Percentiles rank a stretch among this genome's conserved stretches.
phyloP scores from a whole-genome alignment of 257 asterid genomes.

The Buddleja alternifolia region DNA sequence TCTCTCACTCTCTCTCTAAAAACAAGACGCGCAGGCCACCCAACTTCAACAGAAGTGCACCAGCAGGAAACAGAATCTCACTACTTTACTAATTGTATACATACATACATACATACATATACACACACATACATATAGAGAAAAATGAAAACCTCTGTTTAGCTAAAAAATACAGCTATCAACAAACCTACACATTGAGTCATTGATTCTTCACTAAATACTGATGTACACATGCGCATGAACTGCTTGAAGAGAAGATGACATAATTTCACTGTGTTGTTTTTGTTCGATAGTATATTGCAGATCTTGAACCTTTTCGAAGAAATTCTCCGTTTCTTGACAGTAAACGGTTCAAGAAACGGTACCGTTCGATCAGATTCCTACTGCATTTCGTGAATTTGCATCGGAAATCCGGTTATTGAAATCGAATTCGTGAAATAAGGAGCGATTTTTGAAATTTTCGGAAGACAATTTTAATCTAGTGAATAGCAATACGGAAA shows the following conservation, averaged over 20 bases:
- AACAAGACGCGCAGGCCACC: constrained; percentile 49
- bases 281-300: constrained; percentile 11
- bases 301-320: constrained; percentile 42
- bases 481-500: constrained; percentile 27
- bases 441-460: constrained; percentile 18
- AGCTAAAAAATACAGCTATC: not conserved
- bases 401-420: constrained; percentile 18
- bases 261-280: not conserved
- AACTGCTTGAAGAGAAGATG: constrained; percentile 8
- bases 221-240: constrained; percentile 24
- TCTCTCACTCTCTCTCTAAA: not conserved
- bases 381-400: constrained; percentile 32
- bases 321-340: constrained; percentile 32
- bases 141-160: not conserved
- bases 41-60: constrained; percentile 33
- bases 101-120: not conserved
- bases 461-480: not conserved
- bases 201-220: constrained; percentile 12
- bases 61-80: constrained; percentile 29
- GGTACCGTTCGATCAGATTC: constrained; percentile 28
- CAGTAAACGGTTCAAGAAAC: constrained; percentile 11
- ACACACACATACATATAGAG: constrained; percentile 20
- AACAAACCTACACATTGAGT: not conserved
- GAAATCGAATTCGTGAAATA: constrained; percentile 12
- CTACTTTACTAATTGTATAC: not conserved